phyloP scores from a whole-genome alignment of 2,329 filamentous ascomycete species.

The Aspergillaceae sp. region DNA sequence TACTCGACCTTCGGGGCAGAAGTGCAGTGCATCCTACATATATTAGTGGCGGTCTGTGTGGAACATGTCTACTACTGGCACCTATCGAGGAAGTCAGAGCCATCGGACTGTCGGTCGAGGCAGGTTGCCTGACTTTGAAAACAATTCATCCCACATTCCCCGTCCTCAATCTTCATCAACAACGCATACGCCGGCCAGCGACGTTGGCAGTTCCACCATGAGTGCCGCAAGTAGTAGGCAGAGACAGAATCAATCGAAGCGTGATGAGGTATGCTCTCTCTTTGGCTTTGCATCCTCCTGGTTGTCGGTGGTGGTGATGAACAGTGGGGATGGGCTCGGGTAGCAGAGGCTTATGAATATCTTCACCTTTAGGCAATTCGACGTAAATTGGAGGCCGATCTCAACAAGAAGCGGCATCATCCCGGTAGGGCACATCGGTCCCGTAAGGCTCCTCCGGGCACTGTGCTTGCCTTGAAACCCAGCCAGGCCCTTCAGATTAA shows the following conservation, averaged over 20 bases:
- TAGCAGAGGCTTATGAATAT: background rate
- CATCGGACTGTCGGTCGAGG: constrained; percentile 41
- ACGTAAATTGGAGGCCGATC: constrained; percentile 90
- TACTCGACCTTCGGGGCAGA: no score
- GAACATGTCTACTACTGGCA: constrained; percentile 49
- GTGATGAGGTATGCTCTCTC: constrained; percentile 73
- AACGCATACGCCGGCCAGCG: constrained; percentile 33
- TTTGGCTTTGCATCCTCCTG: no score
- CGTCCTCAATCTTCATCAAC: constrained; percentile 46
- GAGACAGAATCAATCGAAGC: constrained; percentile 90
- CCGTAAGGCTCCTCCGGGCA: constrained; percentile 90
- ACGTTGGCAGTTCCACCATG: constrained; percentile 58
- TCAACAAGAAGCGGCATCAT: constrained; percentile 91
- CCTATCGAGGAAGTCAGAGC: constrained; percentile 48
- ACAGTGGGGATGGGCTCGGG: no score
- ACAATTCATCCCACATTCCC: constrained; percentile 49
- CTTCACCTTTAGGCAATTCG: constrained; percentile 69
- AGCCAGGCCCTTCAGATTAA: constrained; percentile 97
- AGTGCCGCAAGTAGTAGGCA: constrained; percentile 84
- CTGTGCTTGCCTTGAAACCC: constrained; percentile 88
- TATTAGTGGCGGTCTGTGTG: constrained; percentile 1
- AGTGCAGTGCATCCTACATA: no score
- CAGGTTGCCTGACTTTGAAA: constrained; percentile 44
- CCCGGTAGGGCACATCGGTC: constrained; percentile 70
- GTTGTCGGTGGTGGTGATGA: background rate